These are phyloP conservation scores for Auricularia heimuer DNA, from an alignment of 768 basidiomycete species.

Conservation along the genomic window DNA sequence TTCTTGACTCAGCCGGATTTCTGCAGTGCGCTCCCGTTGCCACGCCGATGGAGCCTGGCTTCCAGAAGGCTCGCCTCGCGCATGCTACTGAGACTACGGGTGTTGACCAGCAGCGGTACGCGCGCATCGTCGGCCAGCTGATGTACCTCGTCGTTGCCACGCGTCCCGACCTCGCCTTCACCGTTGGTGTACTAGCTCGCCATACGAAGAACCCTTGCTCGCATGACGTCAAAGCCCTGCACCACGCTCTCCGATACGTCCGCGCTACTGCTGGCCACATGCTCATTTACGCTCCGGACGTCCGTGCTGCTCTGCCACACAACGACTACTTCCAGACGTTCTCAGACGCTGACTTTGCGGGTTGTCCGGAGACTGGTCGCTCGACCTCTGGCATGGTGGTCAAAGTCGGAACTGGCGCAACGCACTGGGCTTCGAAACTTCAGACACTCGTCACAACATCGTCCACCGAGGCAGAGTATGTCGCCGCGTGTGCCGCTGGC, in stretches of 20 bases:
- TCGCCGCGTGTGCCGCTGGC: constrained; percentile 12
- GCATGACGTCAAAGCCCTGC: not conserved
- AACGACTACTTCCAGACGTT: constrained; percentile 8
- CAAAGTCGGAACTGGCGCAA: not conserved
- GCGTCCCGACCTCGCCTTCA: constrained; percentile 31
- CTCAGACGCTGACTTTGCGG: not conserved
- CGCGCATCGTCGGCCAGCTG: constrained; percentile 12
- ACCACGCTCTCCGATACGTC: not conserved
- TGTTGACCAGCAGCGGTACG: constrained; percentile 20
- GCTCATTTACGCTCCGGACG: not conserved
- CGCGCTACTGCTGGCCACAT: not conserved
- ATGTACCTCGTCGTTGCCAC: constrained; percentile 23
- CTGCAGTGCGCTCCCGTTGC: constrained; percentile 3
- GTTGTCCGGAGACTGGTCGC: constrained; percentile 8
- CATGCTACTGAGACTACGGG: not conserved
- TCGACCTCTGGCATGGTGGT: constrained; percentile 7
- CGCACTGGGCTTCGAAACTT: not conserved
- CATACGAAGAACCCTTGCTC: not conserved
- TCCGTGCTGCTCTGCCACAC: not conserved
- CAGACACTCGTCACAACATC: constrained; percentile 3
- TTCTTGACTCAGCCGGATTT: constrained; percentile 6
- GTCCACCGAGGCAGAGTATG: not conserved
- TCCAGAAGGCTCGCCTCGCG: not conserved
- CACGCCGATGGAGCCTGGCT: constrained; percentile 8
- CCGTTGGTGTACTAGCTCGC: constrained; percentile 16